Percentiles rank a stretch among this genome's conserved stretches.
phyloP scores from a whole-genome alignment of 2,329 filamentous ascomycete genomes.

The Didymella glomerata region DNA sequence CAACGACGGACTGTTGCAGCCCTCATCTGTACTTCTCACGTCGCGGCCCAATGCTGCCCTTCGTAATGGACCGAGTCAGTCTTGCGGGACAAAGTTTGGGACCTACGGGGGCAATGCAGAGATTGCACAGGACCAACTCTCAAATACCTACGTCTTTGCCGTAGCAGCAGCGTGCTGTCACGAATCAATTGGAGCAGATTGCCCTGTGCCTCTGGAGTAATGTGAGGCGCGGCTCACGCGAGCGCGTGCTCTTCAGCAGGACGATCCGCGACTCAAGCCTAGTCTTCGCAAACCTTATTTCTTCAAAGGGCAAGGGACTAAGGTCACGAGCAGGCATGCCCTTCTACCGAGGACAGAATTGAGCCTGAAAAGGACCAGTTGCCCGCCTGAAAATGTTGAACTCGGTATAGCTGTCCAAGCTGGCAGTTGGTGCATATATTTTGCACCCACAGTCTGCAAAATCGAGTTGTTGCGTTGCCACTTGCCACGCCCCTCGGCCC shows the following conservation, averaged over 20 bases:
- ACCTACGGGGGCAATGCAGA: constrained; percentile 22
- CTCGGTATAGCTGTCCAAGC: constrained; percentile 1
- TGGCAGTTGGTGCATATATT: background rate
- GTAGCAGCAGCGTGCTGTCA: background rate
- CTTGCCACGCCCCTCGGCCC: constrained; percentile 9
- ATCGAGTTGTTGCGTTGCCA: constrained; percentile 5
- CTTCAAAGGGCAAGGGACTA: background rate
- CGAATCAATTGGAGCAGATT: constrained; percentile 2
- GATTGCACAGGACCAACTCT: constrained; percentile 6
- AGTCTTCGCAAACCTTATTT: constrained; percentile 17
- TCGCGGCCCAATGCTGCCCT: constrained; percentile 20
- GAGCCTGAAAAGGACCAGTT: background rate
- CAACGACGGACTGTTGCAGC: constrained; percentile 17
- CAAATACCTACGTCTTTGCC: background rate
- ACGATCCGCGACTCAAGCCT: constrained; percentile 6
- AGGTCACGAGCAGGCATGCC: constrained; percentile 8
- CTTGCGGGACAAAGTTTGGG: constrained; percentile 24
- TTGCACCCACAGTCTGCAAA: background rate
- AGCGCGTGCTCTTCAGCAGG: constrained; percentile 7
- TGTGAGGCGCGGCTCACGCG: constrained; percentile 12
- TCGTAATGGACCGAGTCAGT: constrained; percentile 27
- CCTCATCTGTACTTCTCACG: constrained; percentile 16
- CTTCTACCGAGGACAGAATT: background rate
- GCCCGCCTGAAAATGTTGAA: background rate
- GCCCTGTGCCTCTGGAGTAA: background rate